Percentiles rank a stretch among this genome's conserved stretches.
Conservation (phyloP, 495 filamentous ascomycete species). For the Massariosphaeria phaeospora region DNA sequence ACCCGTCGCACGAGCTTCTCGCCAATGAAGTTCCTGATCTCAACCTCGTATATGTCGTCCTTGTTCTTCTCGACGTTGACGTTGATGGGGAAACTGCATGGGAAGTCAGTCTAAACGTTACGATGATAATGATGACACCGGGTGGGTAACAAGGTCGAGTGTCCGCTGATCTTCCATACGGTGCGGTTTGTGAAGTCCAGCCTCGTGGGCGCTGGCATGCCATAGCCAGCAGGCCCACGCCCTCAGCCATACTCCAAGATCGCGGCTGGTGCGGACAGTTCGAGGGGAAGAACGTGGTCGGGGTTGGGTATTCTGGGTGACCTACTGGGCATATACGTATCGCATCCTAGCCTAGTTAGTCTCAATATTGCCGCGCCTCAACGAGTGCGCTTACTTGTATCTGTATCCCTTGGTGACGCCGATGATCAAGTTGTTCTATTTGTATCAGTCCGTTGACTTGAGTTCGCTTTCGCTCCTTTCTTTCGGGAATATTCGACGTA, state of each 20-base stretch:
- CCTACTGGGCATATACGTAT: conserved; percentile 90
- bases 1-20: conserved; percentile 98
- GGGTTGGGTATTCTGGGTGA: too few relatives aligned
- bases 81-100: conserved; percentile 85
- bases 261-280: neutral
- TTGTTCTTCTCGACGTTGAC: conserved; percentile 96
- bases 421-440: conserved; percentile 81
- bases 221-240: too few relatives aligned
- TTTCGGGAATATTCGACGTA: conserved; percentile 12
- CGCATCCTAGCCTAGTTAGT: conserved; percentile 72
- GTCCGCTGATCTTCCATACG: too few relatives aligned
- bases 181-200: too few relatives aligned
- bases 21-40: conserved; percentile 99
- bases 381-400: conserved; percentile 51
- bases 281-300: neutral
- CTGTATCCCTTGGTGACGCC: conserved; percentile 98
- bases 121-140: too few relatives aligned
- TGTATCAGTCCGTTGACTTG: conserved; percentile 9
- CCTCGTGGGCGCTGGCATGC: too few relatives aligned
- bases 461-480: neutral
- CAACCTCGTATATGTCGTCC: conserved; percentile 82
- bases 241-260: too few relatives aligned
- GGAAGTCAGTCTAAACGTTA: neutral
- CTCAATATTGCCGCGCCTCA: neutral
- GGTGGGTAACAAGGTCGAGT: too few relatives aligned